Conservation (phyloP, 2,329 filamentous ascomycete genomes). For the Oidium heveae region DNA sequence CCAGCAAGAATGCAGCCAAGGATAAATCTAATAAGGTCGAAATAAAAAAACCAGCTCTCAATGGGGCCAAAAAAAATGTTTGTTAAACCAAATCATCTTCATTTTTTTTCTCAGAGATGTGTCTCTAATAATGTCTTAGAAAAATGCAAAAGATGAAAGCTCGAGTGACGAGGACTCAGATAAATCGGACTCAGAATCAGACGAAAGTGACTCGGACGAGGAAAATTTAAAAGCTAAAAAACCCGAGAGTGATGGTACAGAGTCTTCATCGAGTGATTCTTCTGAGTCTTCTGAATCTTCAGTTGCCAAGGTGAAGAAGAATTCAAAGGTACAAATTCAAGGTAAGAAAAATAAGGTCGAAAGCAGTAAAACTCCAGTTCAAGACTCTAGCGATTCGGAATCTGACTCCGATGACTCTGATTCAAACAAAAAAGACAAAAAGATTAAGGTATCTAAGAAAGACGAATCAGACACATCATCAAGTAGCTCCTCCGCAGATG, state of each 20-base stretch:
- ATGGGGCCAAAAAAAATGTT: not conserved
- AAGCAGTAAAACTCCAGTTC: not conserved
- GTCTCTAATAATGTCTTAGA: too few species aligned
- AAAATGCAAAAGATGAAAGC: not conserved
- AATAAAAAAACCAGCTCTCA: not conserved
- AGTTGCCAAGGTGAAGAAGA: conserved; percentile 4
- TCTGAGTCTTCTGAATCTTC: too few species aligned
- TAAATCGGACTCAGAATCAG: not conserved
- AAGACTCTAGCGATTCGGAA: conserved; percentile 5
- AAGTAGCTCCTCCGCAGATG: conserved; percentile 8
- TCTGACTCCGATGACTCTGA: conserved; percentile 2
- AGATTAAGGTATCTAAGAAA: not conserved
- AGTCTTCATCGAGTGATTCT: conserved; percentile 5
- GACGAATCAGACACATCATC: conserved; percentile 1
- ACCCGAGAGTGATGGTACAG: not conserved
- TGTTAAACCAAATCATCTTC: not conserved
- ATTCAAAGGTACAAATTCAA: conserved; percentile 6
- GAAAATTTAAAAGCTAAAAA: not conserved
- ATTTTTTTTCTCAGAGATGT: too few species aligned
- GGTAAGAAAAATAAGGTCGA: not conserved
- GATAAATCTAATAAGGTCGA: not conserved
- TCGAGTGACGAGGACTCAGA: too few species aligned
- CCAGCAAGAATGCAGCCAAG: not conserved
- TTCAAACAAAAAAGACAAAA: too few species aligned
- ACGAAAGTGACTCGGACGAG: not conserved